Evolutionary conservation across 495 filamentous ascomycete species (phyloP), one percentile per base, ranked within the genome.

Genomic region (Pyrenopolyporus hunteri): DNA sequence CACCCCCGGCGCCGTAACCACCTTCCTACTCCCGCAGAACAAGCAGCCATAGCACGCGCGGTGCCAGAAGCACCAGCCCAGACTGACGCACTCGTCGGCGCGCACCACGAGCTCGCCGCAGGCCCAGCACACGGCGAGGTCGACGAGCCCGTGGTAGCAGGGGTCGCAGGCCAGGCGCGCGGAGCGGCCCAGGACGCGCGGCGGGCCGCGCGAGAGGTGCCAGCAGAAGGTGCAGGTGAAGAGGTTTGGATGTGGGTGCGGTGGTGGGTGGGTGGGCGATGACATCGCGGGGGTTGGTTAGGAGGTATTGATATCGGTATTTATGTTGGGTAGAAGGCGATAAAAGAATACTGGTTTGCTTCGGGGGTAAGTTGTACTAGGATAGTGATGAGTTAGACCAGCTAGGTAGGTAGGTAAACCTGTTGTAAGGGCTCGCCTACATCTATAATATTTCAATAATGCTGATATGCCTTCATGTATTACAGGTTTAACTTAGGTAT

Each of bases 191-290:
- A 72, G 64, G 37, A 69, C 50, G 51, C 57, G 71, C 0, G 66
- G 71, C 7, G 57, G 37, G 1, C 57, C 62, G 8, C 48, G 50
- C 22, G 64, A 71, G 0, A 58, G 46, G 31, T 58, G 63, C 76
- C 73, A 79, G 72, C 78, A 80, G 63, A 81, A 79, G 2, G 78
- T 81, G 69, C 80, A 81, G 6, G 73, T 74, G 66, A 81, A 81
- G 28, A 69, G 31, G 17, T 59, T 52, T 7, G 60, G 28, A 13
- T 59, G 52, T 4, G 11, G 29, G 6, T 11, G 26, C 4, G 23
- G 29, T 23, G 1, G 10, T 5, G 23, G 19, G n/a, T n/a, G n/a
- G n/a, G 16, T 31, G 7, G 29, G 25, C 39, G 25, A 19, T 16
- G 44, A 33, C 37, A 31, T 29, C 6, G 28, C 14, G 22, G n/a